Evolutionary conservation across 2,329 filamentous ascomycete species (phyloP), one percentile per base, ranked within the genome.

Genomic region (Sclerotinia borealis): DNA sequence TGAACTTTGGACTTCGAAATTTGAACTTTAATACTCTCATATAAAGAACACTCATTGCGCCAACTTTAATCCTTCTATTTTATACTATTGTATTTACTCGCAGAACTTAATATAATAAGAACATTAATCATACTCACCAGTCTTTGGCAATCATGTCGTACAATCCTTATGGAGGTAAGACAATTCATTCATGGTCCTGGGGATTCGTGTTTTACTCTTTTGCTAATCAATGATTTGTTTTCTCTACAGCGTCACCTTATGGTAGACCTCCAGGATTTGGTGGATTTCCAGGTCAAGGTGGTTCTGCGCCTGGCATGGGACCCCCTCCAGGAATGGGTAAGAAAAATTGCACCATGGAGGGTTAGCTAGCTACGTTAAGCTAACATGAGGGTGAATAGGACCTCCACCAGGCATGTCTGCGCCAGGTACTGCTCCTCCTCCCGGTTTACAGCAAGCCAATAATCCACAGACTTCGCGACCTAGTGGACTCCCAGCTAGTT

Each of bases 281-380:
- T 69, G 82, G 81, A 63, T 92, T 90, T 71, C 88, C 89, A 65
- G 84, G 83, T 68, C 80, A 82, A 63, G 78, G 72, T 68, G 77
- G 78, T 63, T 75, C 77, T 58, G 80, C 85, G 56, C 88, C 88
- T 63, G 87, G 87, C 65, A 88, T 92, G 85, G 88, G 85, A 68
- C 86, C 88, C 71, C 90, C 90, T 72, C 91, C 92, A 71, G 91
- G 91, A 77, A 86, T 92, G 84, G 90, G 92, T 93, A 83, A 77
- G 84, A 75, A 55, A 36, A 6, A 51, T 27, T 45, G 43, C 43
- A 52, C n/a, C 27, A 22, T 25, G 11, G n/a, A 43, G 22, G 11
- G 9, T 7, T 59, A 36, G 51, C 63, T 64, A 39, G 27, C 45
- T 63, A 67, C 58, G 31, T 8, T 27, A 15, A 36, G 15, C 22